phyloP scores from a whole-genome alignment of 2,329 filamentous ascomycete genomes.

The Neurospora sp. region DNA sequence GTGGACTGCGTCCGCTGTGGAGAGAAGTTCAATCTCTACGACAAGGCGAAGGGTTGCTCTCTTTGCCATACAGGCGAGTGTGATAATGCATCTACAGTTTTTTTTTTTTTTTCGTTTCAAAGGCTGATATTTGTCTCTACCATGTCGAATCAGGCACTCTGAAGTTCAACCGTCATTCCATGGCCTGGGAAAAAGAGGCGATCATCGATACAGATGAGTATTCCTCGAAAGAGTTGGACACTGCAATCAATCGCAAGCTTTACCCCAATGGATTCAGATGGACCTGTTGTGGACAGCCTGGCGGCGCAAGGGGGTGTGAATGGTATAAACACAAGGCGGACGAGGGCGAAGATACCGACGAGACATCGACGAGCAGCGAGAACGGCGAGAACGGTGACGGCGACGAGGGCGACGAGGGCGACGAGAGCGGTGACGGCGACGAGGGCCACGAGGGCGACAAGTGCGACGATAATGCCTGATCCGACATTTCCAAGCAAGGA shows the following conservation, averaged over 20 bases:
- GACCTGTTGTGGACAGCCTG: neutral
- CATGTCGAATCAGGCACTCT: neutral
- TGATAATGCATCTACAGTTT: no score
- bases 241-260: neutral
- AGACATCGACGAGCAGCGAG: neutral
- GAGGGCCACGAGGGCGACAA: no score
- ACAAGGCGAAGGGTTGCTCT: neutral
- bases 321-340: neutral
- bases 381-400: neutral
- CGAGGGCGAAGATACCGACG: neutral
- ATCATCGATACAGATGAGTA: fast-evolving
- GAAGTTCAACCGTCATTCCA: neutral
- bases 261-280: neutral
- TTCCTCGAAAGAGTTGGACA: neutral
- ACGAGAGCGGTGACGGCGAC: no score
- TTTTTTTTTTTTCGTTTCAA: neutral
- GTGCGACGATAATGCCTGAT: neutral
- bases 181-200: neutral
- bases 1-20: neutral
- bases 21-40: neutral
- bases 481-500: neutral
- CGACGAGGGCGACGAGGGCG: no score
- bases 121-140: neutral
- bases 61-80: neutral
- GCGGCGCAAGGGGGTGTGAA: neutral